Percentiles rank a stretch among this genome's conserved stretches.
Conservation (phyloP, 345 rosid species). For the Mangifera indica region DNA sequence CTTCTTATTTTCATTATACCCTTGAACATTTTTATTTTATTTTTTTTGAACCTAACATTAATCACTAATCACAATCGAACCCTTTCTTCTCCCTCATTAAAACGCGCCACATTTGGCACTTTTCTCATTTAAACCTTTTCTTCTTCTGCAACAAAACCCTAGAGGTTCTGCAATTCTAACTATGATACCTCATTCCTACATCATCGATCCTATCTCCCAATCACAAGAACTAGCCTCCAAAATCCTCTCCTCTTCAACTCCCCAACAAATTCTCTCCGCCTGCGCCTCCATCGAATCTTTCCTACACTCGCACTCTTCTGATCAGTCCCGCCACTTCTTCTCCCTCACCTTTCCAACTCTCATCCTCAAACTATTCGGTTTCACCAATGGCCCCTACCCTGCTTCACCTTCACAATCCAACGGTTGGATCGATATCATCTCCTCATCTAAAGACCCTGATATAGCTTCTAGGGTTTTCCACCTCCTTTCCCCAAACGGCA, state of each 20-base stretch:
- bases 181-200: constrained; percentile 76
- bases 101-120: constrained; percentile 62
- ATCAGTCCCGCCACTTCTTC: constrained; percentile 91
- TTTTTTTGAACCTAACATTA: background rate
- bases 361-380: constrained; percentile 81
- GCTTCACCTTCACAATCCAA: constrained; percentile 24
- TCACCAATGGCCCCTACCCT: constrained; percentile 49
- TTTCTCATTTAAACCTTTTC: constrained; percentile 40
- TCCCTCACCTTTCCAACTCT: constrained; percentile 76
- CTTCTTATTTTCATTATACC: background rate
- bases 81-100: constrained; percentile 17
- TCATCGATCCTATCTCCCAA: constrained; percentile 64
- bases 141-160: constrained; percentile 32
- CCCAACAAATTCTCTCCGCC: constrained; percentile 57
- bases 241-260: constrained; percentile 58
- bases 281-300: constrained; percentile 63
- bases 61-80: constrained; percentile 16
- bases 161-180: constrained; percentile 12
- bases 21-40: background rate
- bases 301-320: constrained; percentile 63
- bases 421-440: constrained; percentile 68
- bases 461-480: constrained; percentile 51
- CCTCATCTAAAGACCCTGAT: constrained; percentile 39
- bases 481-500: constrained; percentile 61
- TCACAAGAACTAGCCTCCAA: constrained; percentile 66